A percentile compares a stretch with the other conserved stretches of the same genome.
Evolutionary conservation across 2,329 filamentous ascomycete genomes (phyloP).

Genomic region (Scytalidium lignicola): DNA sequence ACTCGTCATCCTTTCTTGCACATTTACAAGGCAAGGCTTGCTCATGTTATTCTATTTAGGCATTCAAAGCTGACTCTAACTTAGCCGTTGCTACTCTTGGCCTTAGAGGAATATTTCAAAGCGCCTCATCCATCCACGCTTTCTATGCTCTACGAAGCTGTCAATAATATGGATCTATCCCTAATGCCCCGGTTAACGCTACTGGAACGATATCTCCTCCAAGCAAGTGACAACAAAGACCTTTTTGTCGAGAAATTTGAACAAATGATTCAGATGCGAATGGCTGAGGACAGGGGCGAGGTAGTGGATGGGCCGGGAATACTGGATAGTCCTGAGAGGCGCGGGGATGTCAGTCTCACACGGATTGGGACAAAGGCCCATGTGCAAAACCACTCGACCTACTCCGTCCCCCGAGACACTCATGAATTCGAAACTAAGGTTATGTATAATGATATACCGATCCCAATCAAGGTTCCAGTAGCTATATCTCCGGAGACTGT

Average conservation of each 20-base stretch:
- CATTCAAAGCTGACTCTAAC: slow-evolving; percentile 13
- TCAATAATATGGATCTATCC: slow-evolving; percentile 96
- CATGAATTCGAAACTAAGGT: slow-evolving; percentile 97
- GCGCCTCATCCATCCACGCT: slow-evolving; percentile 83
- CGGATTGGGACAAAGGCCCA: slow-evolving; percentile 59
- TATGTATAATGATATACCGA: slow-evolving; percentile 92
- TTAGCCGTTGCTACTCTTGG: slow-evolving; percentile 80
- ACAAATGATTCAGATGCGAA: slow-evolving; percentile 80
- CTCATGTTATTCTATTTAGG: slow-evolving; percentile 2
- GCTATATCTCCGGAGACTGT: slow-evolving; percentile 93
- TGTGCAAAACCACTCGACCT: slow-evolving; percentile 57
- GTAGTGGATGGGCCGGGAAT: slow-evolving; percentile 40
- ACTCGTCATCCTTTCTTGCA: slow-evolving; percentile 95
- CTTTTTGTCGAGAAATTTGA: slow-evolving; percentile 98
- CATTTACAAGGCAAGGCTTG: slow-evolving; percentile 78
- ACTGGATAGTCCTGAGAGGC: slow-evolving; percentile 38
- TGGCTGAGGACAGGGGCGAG: slow-evolving; percentile 55
- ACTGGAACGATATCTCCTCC: slow-evolving; percentile 79
- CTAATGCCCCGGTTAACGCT: slow-evolving; percentile 81
- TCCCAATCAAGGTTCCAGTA: slow-evolving; percentile 93
- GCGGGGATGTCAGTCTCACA: slow-evolving; percentile 28
- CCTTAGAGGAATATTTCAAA: slow-evolving; percentile 96
- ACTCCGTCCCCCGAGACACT: slow-evolving; percentile 82
- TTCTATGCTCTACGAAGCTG: slow-evolving; percentile 80
- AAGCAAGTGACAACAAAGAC: slow-evolving; percentile 89